Conservation (phyloP, 768 basidiomycete genomes). For the Termitomyces sp. region DNA sequence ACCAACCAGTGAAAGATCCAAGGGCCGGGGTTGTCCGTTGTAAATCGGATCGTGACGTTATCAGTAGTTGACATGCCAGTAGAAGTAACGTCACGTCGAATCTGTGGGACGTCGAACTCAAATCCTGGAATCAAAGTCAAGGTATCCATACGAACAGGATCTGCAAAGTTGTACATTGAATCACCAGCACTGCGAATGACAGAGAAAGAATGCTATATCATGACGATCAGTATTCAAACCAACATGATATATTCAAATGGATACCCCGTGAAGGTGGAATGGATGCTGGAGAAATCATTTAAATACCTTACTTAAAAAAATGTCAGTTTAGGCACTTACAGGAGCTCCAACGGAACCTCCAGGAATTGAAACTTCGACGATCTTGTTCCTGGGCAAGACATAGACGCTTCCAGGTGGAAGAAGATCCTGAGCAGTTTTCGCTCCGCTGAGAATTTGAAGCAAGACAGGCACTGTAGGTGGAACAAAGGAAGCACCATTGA, state of each 20-base stretch:
- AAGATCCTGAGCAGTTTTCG: slow-evolving; percentile 37
- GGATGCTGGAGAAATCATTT: not conserved
- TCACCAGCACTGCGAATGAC: slow-evolving; percentile 31
- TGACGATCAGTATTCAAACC: not conserved
- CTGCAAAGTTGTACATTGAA: slow-evolving; percentile 22
- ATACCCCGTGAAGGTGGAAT: slow-evolving; percentile 1
- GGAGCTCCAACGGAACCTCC: slow-evolving; percentile 27
- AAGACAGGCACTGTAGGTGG: slow-evolving; percentile 46
- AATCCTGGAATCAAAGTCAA: too few relatives aligned
- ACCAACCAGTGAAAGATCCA: slow-evolving; percentile 45
- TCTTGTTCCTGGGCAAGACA: slow-evolving; percentile 36
- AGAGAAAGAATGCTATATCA: slow-evolving; percentile 27
- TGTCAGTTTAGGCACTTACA: slow-evolving; percentile 8
- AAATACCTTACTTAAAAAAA: slow-evolving; percentile 6
- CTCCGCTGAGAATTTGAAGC: slow-evolving; percentile 54
- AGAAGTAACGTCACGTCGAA: slow-evolving; percentile 27
- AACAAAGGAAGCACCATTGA: slow-evolving; percentile 25
- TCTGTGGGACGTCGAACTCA: not conserved
- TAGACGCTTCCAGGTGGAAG: slow-evolving; percentile 42
- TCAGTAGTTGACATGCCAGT: slow-evolving; percentile 22
- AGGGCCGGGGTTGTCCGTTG: slow-evolving; percentile 45
- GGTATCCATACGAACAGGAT: not conserved
- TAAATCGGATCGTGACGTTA: slow-evolving; percentile 42
- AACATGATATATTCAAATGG: not conserved
- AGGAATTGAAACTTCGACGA: slow-evolving; percentile 38